These are phyloP conservation scores for Centrapalus pauciflorus DNA, from an alignment of 129 eudicot species.

Conservation along the genomic window DNA sequence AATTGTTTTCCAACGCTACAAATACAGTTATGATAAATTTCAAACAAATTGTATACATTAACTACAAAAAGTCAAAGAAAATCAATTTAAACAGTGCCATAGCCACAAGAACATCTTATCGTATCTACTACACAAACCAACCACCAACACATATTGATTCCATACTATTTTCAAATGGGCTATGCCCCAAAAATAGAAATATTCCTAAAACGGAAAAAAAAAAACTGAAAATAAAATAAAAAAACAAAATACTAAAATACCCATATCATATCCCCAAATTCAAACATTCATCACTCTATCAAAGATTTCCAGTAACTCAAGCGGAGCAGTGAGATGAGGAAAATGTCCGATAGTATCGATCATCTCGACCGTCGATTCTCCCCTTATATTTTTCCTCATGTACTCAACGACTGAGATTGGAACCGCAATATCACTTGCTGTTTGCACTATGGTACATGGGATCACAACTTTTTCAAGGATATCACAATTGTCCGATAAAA, in stretches of 20 bases:
- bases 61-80: slow-evolving; percentile 15
- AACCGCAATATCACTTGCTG: slow-evolving; percentile 56
- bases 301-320: slow-evolving; percentile 54
- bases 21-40: slow-evolving; percentile 3
- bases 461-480: slow-evolving; percentile 55
- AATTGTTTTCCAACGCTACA: slow-evolving; percentile 11
- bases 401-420: slow-evolving; percentile 55
- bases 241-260: not conserved
- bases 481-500: slow-evolving; percentile 53
- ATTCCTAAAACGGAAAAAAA: not conserved
- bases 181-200: slow-evolving; percentile 6
- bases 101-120: slow-evolving; percentile 19
- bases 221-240: too few relatives aligned
- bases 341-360: slow-evolving; percentile 83
- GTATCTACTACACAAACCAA: slow-evolving; percentile 23
- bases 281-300: slow-evolving; percentile 34
- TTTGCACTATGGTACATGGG: slow-evolving; percentile 72
- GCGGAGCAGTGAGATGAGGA: slow-evolving; percentile 72
- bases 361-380: slow-evolving; percentile 46
- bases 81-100: slow-evolving; percentile 13
- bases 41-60: slow-evolving; percentile 8
- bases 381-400: slow-evolving; percentile 58
- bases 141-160: slow-evolving; percentile 20
- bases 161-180: slow-evolving; percentile 15
- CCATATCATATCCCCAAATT: slow-evolving; percentile 5